phyloP scores from a whole-genome alignment of 2,329 filamentous ascomycete genomes.

The Zalaria sp. region DNA sequence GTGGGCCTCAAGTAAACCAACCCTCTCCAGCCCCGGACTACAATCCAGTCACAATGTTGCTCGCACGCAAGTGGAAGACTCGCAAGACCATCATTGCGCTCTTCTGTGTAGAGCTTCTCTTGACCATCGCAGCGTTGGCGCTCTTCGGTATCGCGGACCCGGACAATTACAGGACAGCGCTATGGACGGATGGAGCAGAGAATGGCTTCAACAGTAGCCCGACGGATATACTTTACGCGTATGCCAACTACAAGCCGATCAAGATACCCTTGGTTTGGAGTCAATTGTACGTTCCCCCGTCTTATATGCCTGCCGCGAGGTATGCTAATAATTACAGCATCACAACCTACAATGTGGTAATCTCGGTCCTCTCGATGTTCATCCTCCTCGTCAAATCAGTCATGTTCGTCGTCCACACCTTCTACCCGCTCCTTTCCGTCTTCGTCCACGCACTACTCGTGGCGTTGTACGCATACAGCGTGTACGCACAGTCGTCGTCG shows the following conservation, averaged over 20 bases:
- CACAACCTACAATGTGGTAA: conserved; percentile 62
- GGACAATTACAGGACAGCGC: conserved; percentile 53
- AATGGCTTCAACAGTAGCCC: conserved; percentile 65
- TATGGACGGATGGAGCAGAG: conserved; percentile 60
- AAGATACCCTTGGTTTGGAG: conserved; percentile 60
- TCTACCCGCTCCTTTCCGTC: conserved; percentile 48
- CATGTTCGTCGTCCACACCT: conserved; percentile 56
- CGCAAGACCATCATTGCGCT: conserved; percentile 39
- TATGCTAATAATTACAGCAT: conserved; percentile 35
- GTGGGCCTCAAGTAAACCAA: too few species aligned
- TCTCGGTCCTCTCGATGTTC: conserved; percentile 64
- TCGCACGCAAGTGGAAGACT: conserved; percentile 41
- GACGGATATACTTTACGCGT: conserved; percentile 53
- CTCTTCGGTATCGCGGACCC: conserved; percentile 62
- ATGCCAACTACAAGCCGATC: conserved; percentile 53
- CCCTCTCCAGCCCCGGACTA: background rate
- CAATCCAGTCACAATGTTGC: conserved; percentile 4
- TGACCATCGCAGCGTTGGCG: conserved; percentile 51
- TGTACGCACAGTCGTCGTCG: conserved; percentile 58
- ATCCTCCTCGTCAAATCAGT: conserved; percentile 58
- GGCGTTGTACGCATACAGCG: conserved; percentile 49
- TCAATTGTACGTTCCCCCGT: conserved; percentile 39
- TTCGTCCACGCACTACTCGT: conserved; percentile 44
- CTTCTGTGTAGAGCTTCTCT: conserved; percentile 51
- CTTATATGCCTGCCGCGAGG: background rate